Base-by-base conservation (phyloP, 1,284 basidiomycete genomes). In the Apiotrichum gracile region DNA sequence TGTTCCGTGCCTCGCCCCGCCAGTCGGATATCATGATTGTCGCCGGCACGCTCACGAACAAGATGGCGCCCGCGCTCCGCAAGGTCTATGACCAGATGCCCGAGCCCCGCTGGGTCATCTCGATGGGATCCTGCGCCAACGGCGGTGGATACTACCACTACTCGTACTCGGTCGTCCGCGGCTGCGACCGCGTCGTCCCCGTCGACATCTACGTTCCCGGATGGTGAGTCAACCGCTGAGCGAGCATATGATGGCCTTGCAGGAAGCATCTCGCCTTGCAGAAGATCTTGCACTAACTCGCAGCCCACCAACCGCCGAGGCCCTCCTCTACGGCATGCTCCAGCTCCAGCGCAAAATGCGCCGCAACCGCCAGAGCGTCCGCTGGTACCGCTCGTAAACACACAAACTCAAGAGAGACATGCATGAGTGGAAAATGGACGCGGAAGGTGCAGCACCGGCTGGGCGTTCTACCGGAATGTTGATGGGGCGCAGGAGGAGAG, bases 1-100 rank as follows among this genome's bases (percentile, higher is more conserved):
- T 99, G 39, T 99, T 99, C 82, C 91, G 96, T 80, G 96, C 94
- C 12, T 91, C 87, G 77, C 96, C 96, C 48, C 87, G 96, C 63
- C 92, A 97, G 79, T 90, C 87, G 55, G 94, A 98, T 72, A 89
- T 98, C 70, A 98, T 99, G 96, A 99, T 99, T 69, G 96, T 99
- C 50, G 94, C 96, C 42, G 96, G 96, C 29, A 99, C 96, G 0
- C 78, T 99, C 65, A 99, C 96, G 63, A 98, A 99, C 81, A 98
- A 99, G 81, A 99, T 99, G 96, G 96, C 93, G 5, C 96, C 96
- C 43, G 93, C 93, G 6, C 74, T 97, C 70, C 83, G 91, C 69
- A 94, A 91, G 68, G 88, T 93, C 46, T 94, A 96, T 73, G 91
- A 96, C 76, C 91, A 97, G 76, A 94, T 96, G 90, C 91, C 91